Percentiles rank a stretch among this genome's conserved stretches.
phyloP scores from a whole-genome alignment of 257 asterid genomes.

The Dorcoceras hygrometricum region DNA sequence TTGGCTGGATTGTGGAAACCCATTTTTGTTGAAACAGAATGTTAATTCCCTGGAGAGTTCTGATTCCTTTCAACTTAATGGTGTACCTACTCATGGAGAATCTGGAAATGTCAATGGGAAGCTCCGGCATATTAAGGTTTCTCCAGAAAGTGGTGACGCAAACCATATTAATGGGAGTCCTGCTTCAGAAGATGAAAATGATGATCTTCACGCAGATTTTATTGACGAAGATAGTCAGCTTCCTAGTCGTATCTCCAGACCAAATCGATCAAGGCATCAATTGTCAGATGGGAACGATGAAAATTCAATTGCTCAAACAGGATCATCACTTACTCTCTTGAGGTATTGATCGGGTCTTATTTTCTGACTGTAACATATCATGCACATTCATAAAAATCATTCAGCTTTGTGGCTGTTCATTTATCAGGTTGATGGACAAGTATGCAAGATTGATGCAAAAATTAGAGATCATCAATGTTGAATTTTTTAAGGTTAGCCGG shows the following conservation, averaged over 20 bases:
- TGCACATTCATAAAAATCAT: conserved; percentile 19
- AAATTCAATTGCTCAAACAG: conserved; percentile 75
- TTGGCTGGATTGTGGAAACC: conserved; percentile 80
- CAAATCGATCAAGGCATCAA: conserved; percentile 52
- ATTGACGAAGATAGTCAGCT: conserved; percentile 99
- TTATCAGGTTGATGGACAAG: conserved; percentile 86
- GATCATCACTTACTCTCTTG: conserved; percentile 85
- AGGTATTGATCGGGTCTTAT: conserved; percentile 47
- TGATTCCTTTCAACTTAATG: conserved; percentile 48
- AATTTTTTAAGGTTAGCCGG: conserved; percentile 75
- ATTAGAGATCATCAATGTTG: conserved; percentile 83
- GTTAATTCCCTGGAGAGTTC: conserved; percentile 50
- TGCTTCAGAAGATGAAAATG: conserved; percentile 90
- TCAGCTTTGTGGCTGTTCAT: conserved; percentile 32
- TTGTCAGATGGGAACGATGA: conserved; percentile 55
- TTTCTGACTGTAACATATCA: conserved; percentile 21
- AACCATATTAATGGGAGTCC: conserved; percentile 58
- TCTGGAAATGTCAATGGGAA: conserved; percentile 41
- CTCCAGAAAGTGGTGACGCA: conserved; percentile 37
- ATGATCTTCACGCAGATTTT: conserved; percentile 98
- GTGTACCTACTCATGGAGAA: conserved; percentile 48
- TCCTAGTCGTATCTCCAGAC: conserved; percentile 83
- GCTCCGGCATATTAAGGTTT: conserved; percentile 29
- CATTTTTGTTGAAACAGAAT: conserved; percentile 57
- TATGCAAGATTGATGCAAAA: conserved; percentile 98